phyloP scores from a whole-genome alignment of 108 stramenopile genomes.

The Skeletonema costatum region DNA sequence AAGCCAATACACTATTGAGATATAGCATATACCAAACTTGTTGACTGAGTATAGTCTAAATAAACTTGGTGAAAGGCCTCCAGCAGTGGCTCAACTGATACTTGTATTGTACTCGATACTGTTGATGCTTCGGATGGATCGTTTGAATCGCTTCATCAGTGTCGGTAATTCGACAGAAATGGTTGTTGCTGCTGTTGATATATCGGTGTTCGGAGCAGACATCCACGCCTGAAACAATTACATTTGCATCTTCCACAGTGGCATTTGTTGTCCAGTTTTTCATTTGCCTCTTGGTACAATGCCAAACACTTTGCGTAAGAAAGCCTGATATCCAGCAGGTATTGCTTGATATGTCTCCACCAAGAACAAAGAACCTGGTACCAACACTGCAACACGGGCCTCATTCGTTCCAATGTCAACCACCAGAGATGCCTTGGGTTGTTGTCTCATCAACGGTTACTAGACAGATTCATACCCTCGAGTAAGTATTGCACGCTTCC shows the following conservation, averaged over 20 bases:
- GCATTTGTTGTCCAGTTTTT: neutral
- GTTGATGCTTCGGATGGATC: neutral
- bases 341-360: slow-evolving; percentile 22
- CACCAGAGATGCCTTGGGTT: slow-evolving; percentile 24
- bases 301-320: slow-evolving; percentile 16
- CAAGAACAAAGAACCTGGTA: slow-evolving; percentile 22
- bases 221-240: slow-evolving; percentile 28
- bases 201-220: slow-evolving; percentile 3
- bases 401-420: slow-evolving; percentile 41
- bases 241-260: slow-evolving; percentile 37
- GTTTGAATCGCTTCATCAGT: neutral
- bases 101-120: neutral
- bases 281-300: slow-evolving; percentile 24
- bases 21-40: slow-evolving; percentile 34
- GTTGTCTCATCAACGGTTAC: neutral
- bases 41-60: slow-evolving; percentile 35
- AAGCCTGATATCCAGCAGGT: slow-evolving; percentile 32
- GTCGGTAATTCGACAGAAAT: slow-evolving; percentile 31
- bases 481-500: slow-evolving; percentile 26
- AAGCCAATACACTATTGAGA: slow-evolving; percentile 15
- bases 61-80: slow-evolving; percentile 35
- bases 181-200: slow-evolving; percentile 6
- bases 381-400: slow-evolving; percentile 24
- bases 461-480: slow-evolving; percentile 4
- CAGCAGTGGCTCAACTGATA: slow-evolving; percentile 25